A percentile compares a stretch with the other conserved stretches of the same genome.
These are phyloP conservation scores for Coemansia guatemalensis DNA, from an alignment of 192 early-diverging fungal genomes.

Conservation along the genomic window DNA sequence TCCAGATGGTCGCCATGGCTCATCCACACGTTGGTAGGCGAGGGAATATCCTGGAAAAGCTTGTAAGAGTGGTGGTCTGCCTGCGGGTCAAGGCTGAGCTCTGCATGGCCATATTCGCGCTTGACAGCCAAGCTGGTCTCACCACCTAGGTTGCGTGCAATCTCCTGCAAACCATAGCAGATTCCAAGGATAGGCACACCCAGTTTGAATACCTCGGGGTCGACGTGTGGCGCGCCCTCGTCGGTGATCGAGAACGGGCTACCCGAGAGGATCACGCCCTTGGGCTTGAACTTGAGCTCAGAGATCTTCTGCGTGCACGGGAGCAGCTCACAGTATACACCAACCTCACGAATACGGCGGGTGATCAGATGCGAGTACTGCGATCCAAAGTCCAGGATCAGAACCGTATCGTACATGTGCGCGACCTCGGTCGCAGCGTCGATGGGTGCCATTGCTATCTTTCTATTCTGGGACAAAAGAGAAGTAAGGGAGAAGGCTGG, in stretches of 20 bases:
- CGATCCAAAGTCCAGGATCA: slow-evolving; percentile 99
- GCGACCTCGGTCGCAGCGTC: slow-evolving; percentile 61
- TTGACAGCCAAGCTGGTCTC: slow-evolving; percentile 71
- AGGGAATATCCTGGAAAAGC: slow-evolving; percentile 72
- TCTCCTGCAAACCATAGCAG: slow-evolving; percentile 99
- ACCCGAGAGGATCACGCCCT: slow-evolving; percentile 94
- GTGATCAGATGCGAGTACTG: slow-evolving; percentile 99
- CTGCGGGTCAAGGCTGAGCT: slow-evolving; percentile 66
- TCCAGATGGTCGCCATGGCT: slow-evolving; percentile 96
- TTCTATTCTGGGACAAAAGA: not conserved
- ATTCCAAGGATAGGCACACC: slow-evolving; percentile 95
- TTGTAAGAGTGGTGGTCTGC: slow-evolving; percentile 60
- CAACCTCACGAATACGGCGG: slow-evolving; percentile 91
- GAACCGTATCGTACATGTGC: slow-evolving; percentile 90
- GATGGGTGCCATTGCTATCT: slow-evolving; percentile 32
- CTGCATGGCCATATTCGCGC: slow-evolving; percentile 94
- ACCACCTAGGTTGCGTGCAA: slow-evolving; percentile 86
- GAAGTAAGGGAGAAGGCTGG: not conserved
- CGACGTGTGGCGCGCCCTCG: slow-evolving; percentile 89
- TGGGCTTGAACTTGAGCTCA: slow-evolving; percentile 93
- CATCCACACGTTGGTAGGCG: slow-evolving; percentile 87
- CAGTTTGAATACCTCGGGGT: slow-evolving; percentile 84
- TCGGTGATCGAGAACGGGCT: slow-evolving; percentile 98
- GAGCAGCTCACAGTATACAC: slow-evolving; percentile 97
- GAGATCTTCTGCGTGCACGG: slow-evolving; percentile 96